These are phyloP conservation scores for Vaccinium darrowii DNA, from an alignment of 148 eudicot species.

Conservation along the genomic window DNA sequence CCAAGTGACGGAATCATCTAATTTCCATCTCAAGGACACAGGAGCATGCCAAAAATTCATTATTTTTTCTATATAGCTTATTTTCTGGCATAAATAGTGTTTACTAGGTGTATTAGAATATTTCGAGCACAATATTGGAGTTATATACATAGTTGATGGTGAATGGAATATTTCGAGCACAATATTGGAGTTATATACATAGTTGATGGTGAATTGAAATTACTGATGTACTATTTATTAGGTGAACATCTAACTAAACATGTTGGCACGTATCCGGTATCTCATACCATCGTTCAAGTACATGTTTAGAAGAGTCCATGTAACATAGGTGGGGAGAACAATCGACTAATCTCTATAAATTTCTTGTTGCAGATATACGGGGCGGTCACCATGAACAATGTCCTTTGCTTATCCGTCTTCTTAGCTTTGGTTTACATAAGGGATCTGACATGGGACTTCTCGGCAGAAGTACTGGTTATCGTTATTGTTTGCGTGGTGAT, in stretches of 20 bases:
- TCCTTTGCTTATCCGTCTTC: slow-evolving; percentile 86
- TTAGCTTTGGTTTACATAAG: slow-evolving; percentile 72
- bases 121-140: background rate
- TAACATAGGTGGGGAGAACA: background rate
- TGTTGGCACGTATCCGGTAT: background rate
- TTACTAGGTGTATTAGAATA: background rate
- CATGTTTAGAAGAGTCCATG: background rate
- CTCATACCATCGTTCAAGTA: background rate
- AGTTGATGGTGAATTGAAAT: background rate
- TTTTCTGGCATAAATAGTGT: background rate
- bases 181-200: background rate
- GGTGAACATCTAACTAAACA: background rate
- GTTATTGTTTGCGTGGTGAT: slow-evolving; percentile 74
- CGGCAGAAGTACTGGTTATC: slow-evolving; percentile 86
- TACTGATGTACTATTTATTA: background rate
- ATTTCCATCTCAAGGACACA: background rate
- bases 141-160: background rate
- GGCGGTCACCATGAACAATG: slow-evolving; percentile 81
- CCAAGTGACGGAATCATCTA: background rate
- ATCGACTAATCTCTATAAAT: background rate
- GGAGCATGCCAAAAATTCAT: background rate
- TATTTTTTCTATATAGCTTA: background rate
- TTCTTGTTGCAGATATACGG: slow-evolving; percentile 64
- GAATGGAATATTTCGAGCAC: background rate
- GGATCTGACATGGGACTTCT: slow-evolving; percentile 89